Evolutionary conservation across 2,329 filamentous ascomycete species (phyloP), one percentile per base, ranked within the genome.

Genomic region (Simplicillium aogashimaense): DNA sequence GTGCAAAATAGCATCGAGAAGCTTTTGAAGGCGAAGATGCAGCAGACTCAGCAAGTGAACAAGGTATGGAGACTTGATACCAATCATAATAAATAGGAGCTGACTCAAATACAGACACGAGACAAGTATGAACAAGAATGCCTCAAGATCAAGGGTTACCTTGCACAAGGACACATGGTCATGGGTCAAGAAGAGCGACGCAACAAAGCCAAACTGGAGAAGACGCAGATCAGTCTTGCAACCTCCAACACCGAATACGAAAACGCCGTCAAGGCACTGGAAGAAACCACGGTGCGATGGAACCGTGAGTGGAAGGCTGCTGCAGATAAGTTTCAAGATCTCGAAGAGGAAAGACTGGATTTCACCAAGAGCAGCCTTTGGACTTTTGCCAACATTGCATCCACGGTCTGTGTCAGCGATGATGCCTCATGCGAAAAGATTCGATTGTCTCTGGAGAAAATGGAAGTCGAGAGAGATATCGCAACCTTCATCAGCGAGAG

Each of bases 141-240:
- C 57, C 72, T 98, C 35, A 92, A 95, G 59, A 97, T 98, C 60
- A 98, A 98, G 64, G 92, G 92, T 31, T 98, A 98, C 56, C 77
- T 98, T 4, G 92, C 94, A 4, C 92, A 98, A 63, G 92, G 92
- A 9, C 94, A 98, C 59, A 98, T 98, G 92, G 92, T 98, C 43
- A 98, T 98, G 92, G 92, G 92, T 12, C 92, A 98, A 53, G 92
- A 98, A 59, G 92, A 98, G 67, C 80, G 92, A 20, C 95, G 95
- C 66, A 98, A 98, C 63, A 98, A 98, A 66, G 89, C 90, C 16
- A 97, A 95, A 64, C 75, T 98, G 34, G 92, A 98, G 62, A 98
- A 98, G 74, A 97, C 92, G 2, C 92, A 98, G 59, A 92, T 95
- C 52, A 94, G 89, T 54, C 75, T 98, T 43, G 89, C 89, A 1